A percentile compares a stretch with the other conserved stretches of the same genome.
These are phyloP conservation scores for Endogone sp. DNA, from an alignment of 192 early-diverging fungal genomes.

Conservation along the genomic window DNA sequence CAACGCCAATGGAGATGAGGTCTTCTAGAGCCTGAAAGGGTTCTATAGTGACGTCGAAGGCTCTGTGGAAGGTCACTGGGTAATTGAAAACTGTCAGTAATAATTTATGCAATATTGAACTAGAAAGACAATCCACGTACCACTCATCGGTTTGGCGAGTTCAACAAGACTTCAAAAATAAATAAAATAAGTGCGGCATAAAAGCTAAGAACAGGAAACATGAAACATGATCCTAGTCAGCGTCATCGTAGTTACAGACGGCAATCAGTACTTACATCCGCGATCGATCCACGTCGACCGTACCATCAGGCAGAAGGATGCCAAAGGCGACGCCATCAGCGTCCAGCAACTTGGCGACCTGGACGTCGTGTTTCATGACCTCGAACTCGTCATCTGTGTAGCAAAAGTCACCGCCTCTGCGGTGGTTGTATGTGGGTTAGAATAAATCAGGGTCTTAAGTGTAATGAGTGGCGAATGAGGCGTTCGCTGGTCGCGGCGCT, in stretches of 20 bases:
- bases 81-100: too few relatives aligned
- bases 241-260: background rate
- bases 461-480: background rate
- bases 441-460: background rate
- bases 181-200: constrained; percentile 4
- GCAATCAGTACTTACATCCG: background rate
- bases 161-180: background rate
- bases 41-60: constrained; percentile 61
- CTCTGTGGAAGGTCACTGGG: constrained; percentile 67
- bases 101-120: background rate
- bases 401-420: constrained; percentile 62
- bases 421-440: background rate
- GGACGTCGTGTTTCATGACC: constrained; percentile 41
- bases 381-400: constrained; percentile 44
- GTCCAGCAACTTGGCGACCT: constrained; percentile 34
- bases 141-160: background rate
- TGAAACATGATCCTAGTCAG: too few relatives aligned
- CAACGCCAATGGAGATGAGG: constrained; percentile 52
- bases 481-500: background rate
- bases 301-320: constrained; percentile 47
- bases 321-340: constrained; percentile 66
- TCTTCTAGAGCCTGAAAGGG: constrained; percentile 53
- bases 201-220: background rate
- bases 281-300: constrained; percentile 41
- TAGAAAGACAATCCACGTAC: background rate